phyloP scores from a whole-genome alignment of 2,329 filamentous ascomycete genomes.

The Zymoseptoria ardabiliae region DNA sequence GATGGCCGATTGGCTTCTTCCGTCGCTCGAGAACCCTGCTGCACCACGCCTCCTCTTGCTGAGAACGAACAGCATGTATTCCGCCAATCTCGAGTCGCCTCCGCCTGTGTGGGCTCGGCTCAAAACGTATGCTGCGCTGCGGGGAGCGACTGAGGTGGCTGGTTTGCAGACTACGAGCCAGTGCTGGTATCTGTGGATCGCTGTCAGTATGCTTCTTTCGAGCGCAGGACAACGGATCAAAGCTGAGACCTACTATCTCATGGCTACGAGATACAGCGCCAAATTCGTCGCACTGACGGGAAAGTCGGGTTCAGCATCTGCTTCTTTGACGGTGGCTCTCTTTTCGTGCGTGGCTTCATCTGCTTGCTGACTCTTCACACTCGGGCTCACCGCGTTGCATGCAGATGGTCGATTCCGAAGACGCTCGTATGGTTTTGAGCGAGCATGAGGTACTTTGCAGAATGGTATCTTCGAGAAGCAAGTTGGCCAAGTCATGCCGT shows the following conservation, averaged over 20 bases:
- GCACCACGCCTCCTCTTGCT: no score
- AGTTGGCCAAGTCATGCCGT: background rate
- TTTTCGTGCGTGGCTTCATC: background rate
- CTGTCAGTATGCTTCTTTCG: background rate
- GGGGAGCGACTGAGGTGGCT: no score
- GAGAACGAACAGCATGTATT: no score
- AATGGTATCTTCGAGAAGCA: background rate
- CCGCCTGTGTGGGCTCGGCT: no score
- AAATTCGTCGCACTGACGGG: background rate
- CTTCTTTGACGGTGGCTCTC: background rate
- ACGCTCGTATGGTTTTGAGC: background rate
- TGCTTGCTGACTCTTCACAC: background rate
- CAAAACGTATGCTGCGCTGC: no score
- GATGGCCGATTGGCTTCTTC: no score
- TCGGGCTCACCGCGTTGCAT: background rate
- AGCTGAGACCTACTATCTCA: background rate
- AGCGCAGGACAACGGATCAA: background rate
- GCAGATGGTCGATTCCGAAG: background rate
- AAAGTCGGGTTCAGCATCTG: background rate
- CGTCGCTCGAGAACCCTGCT: no score
- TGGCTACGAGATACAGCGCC: background rate
- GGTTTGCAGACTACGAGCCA: no score
- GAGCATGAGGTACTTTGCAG: background rate
- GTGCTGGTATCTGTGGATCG: background rate
- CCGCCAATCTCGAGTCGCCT: no score